Conservation (phyloP, 2,329 filamentous ascomycete species). For the Paracoccidioides brasiliensis region DNA sequence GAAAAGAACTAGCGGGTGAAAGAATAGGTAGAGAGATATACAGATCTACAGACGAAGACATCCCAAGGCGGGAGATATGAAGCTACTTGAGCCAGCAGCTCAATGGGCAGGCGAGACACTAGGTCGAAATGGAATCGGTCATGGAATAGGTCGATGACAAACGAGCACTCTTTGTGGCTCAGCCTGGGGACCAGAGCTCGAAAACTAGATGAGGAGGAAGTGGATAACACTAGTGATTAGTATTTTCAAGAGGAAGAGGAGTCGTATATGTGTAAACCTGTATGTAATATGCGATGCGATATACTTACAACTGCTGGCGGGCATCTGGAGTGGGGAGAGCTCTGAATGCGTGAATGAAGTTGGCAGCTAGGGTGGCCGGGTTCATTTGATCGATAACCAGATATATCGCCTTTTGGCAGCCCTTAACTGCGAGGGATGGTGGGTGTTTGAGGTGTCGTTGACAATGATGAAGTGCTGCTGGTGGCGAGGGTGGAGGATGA, state of each 20-base stretch:
- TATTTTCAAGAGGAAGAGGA: neutral
- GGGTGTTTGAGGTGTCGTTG: too few relatives aligned
- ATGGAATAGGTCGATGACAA: constrained; percentile 15
- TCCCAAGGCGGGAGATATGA: constrained; percentile 18
- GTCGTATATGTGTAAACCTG: neutral
- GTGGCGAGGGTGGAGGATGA: too few relatives aligned
- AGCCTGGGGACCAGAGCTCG: constrained; percentile 19
- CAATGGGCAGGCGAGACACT: constrained; percentile 20
- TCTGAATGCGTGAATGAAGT: constrained; percentile 13
- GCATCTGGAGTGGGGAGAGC: constrained; percentile 12
- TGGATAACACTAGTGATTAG: neutral
- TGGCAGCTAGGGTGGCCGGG: neutral
- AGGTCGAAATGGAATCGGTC: constrained; percentile 21
- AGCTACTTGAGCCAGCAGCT: constrained; percentile 20
- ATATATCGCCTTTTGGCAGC: too few relatives aligned
- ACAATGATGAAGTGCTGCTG: too few relatives aligned
- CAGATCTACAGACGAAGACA: constrained; percentile 18
- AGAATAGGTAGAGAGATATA: constrained; percentile 8
- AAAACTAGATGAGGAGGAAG: constrained; percentile 12
- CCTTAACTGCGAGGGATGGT: too few relatives aligned
- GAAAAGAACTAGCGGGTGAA: neutral
- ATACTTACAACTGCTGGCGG: constrained; percentile 14
- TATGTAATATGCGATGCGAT: constrained; percentile 3
- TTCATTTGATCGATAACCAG: neutral
- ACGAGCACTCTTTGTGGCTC: constrained; percentile 20